A percentile compares a stretch with the other conserved stretches of the same genome.
These are phyloP conservation scores for Populus hybrid DNA, from an alignment of 441 rosid genomes.

Conservation along the genomic window DNA sequence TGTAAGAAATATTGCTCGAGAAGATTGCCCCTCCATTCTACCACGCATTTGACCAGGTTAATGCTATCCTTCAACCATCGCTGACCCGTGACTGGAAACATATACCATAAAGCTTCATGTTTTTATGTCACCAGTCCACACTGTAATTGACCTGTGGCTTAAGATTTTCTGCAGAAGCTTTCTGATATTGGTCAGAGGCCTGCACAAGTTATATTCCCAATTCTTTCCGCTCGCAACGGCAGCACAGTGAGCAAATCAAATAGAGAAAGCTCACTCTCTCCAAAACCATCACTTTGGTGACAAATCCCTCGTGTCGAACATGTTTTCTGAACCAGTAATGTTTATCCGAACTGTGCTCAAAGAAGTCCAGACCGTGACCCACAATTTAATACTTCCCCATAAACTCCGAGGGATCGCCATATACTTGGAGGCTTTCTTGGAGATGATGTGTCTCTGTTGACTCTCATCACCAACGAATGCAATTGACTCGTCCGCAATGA, in stretches of 20 bases:
- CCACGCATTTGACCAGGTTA: no score
- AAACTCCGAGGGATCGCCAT: not conserved
- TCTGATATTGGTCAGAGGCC: not conserved
- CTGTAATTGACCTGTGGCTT: no score
- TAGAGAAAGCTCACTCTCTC: not conserved
- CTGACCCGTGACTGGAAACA: no score
- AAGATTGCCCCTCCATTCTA: not conserved
- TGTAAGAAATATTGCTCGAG: not conserved
- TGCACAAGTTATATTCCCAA: not conserved
- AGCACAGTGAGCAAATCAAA: not conserved
- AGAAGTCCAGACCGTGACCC: constrained; percentile 8
- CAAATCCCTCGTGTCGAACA: not conserved
- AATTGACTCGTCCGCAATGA: constrained; percentile 16
- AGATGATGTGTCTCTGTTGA: constrained; percentile 14
- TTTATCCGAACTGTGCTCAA: constrained; percentile 14
- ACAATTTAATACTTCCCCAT: constrained; percentile 18
- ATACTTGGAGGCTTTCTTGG: not conserved
- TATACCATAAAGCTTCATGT: no score
- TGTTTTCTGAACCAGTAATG: constrained; percentile 21
- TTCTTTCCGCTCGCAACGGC: not conserved
- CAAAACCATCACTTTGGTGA: not conserved
- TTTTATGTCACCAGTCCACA: no score
- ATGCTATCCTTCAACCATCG: no score
- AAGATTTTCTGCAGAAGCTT: no score
- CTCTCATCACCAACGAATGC: constrained; percentile 22